A percentile compares a stretch with the other conserved stretches of the same genome.
Conservation (phyloP, 257 asterid species). For the Cinchona pubescens region DNA sequence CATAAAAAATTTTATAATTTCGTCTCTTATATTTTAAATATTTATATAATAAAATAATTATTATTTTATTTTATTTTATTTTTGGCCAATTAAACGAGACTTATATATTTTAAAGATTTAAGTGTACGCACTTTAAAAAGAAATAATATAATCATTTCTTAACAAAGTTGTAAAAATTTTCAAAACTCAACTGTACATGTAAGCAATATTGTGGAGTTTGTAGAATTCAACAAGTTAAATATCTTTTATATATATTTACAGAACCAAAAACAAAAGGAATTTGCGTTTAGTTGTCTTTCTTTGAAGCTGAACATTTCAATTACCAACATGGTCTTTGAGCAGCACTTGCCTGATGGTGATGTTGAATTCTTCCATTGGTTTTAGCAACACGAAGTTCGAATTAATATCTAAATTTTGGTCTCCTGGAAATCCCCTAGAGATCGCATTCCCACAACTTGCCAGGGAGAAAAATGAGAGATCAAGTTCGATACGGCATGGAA, state of each 20-base stretch:
- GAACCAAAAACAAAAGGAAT: background rate
- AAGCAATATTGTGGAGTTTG: too few species aligned
- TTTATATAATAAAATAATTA: too few species aligned
- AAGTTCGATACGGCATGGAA: background rate
- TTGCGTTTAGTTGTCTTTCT: background rate
- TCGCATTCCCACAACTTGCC: background rate
- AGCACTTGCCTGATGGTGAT: background rate
- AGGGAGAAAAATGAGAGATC: background rate
- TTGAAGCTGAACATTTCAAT: background rate
- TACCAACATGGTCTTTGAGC: background rate
- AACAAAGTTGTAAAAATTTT: too few species aligned
- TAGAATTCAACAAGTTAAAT: background rate
- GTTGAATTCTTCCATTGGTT: background rate
- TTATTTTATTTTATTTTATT: too few species aligned
- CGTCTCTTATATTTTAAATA: too few species aligned
- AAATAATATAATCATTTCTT: too few species aligned
- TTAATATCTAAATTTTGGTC: background rate
- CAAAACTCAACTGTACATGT: too few species aligned
- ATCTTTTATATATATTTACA: background rate
- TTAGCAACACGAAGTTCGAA: background rate
- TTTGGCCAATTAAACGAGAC: too few species aligned
- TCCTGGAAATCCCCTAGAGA: background rate
- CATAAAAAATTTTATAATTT: too few species aligned
- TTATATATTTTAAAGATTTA: too few species aligned
- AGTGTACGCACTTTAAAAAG: too few species aligned